Base-by-base conservation (phyloP, 176 grass and related monocot genomes). In the Cenchrus fungigraminus region DNA sequence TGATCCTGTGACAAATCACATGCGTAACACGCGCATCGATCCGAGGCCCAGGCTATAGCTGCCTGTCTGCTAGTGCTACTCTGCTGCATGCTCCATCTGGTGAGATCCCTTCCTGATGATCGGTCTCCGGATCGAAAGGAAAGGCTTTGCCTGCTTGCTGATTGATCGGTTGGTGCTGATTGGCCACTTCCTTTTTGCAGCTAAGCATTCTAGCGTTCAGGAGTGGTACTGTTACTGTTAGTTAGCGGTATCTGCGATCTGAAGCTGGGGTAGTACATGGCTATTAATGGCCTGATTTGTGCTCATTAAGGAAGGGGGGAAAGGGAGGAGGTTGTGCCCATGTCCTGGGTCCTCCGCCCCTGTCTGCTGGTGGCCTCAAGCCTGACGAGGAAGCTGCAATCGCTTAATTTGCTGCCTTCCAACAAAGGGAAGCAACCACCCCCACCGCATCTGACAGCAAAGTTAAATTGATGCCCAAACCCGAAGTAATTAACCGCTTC, bases 261-360 rank as follows among this genome's bases (percentile, higher is more conserved):
- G 62, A 81, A 81, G 78, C 71, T 69, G 44, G 53, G 53, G 62
- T 40, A 40, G 37, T 63, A 81, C 62, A 80, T 89, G 87, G 82
- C 10, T 59, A 66, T 73, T 56, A 32, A 83, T 56, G 54, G 46
- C 74, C 25, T 51, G 50, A 43, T 74, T 79, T 77, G 51, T 60
- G 73, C 40, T 65, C 78, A 59, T 56, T 83, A 52, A 74, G 16
- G 58, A 9, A 34, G 7, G 25, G 51, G 44, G 19, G 1, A 28
- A 72, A 59, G 47, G 47, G 42, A 59, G 47, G 47, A 13, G 63
- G 51, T 19, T 55, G 81, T 55, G 81, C 82, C 82, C 68, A 74
- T 74, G 81, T 65, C 87, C 80, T 84, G 74, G 72, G 25, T 59
- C 14, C 58, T 57, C 34, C 25, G 14, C 49, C 17, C n/a, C n/a